Percentiles rank a stretch among this genome's conserved stretches.
These are phyloP conservation scores for Phycomyces nitens DNA, from an alignment of 192 early-diverging fungal genomes.

Conservation along the genomic window DNA sequence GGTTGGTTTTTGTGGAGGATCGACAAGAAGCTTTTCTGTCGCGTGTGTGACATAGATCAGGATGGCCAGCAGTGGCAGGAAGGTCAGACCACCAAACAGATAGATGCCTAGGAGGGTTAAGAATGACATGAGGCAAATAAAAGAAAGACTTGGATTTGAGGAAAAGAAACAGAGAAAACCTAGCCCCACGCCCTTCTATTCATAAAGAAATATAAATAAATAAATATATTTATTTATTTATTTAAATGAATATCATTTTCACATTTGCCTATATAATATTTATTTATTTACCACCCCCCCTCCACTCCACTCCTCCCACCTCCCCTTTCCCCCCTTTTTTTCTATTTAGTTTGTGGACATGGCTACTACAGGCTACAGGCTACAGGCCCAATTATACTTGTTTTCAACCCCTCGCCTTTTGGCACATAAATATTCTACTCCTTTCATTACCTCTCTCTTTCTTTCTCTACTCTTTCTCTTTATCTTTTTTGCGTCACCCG, in stretches of 20 bases:
- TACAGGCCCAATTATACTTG: too few relatives aligned
- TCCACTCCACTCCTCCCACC: too few relatives aligned
- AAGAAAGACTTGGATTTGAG: too few relatives aligned
- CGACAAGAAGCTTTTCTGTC: neutral
- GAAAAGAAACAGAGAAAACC: neutral
- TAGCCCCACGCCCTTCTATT: neutral
- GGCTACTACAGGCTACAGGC: too few relatives aligned
- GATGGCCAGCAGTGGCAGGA: constrained; percentile 33
- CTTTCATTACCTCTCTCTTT: neutral
- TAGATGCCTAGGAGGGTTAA: constrained; percentile 32
- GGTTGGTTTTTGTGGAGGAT: neutral
- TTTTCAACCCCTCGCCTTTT: neutral
- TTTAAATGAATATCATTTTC: too few relatives aligned
- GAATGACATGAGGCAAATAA: neutral
- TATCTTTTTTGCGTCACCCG: neutral
- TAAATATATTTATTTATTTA: too few relatives aligned
- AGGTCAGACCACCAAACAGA: constrained; percentile 40
- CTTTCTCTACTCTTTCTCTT: neutral
- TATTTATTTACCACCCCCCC: too few relatives aligned
- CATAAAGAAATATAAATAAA: too few relatives aligned
- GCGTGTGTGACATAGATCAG: constrained; percentile 6
- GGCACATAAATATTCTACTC: neutral
- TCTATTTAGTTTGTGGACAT: too few relatives aligned
- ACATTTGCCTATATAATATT: too few relatives aligned
- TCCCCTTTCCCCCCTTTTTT: too few relatives aligned